Evolutionary conservation across 306 rosid genomes (phyloP).

Genomic region (Prunus salicina): DNA sequence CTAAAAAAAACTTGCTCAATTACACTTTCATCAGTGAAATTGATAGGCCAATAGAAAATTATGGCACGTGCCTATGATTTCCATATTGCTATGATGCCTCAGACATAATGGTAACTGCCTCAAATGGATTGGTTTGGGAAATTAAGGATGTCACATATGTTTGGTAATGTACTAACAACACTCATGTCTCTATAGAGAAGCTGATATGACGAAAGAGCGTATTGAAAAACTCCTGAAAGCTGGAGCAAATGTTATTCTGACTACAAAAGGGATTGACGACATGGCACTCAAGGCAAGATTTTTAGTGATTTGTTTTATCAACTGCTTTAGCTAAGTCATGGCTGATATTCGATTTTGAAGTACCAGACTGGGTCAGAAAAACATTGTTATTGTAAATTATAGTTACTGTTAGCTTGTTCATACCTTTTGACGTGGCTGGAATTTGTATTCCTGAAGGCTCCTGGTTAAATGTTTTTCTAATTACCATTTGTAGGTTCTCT

Average conservation of each 20-base stretch:
- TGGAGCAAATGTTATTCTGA: slow-evolving; percentile 94
- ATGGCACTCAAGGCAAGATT: slow-evolving; percentile 87
- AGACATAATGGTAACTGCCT: not conserved
- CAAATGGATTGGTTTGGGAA: not conserved
- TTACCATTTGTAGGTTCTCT: not conserved
- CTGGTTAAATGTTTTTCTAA: not conserved
- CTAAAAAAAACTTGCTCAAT: not conserved
- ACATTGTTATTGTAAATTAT: not conserved
- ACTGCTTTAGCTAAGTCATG: not conserved
- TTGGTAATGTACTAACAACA: not conserved
- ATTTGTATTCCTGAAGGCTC: not conserved
- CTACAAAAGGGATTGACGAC: slow-evolving; percentile 98
- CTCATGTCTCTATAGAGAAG: slow-evolving; percentile 52
- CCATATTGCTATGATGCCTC: not conserved
- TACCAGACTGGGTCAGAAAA: not conserved
- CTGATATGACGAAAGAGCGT: slow-evolving; percentile 94
- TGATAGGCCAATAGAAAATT: slow-evolving; percentile 1
- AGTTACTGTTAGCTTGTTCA: not conserved
- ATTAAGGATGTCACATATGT: not conserved
- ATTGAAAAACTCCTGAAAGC: slow-evolving; percentile 85
- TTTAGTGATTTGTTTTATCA: slow-evolving; percentile 12
- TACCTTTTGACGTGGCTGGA: not conserved
- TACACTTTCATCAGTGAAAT: not conserved
- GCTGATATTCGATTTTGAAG: not conserved
- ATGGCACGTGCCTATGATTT: not conserved